Evolutionary conservation across 2,329 filamentous ascomycete species (phyloP), one percentile per base, ranked within the genome.

Genomic region (Colletotrichum sansevieriae): DNA sequence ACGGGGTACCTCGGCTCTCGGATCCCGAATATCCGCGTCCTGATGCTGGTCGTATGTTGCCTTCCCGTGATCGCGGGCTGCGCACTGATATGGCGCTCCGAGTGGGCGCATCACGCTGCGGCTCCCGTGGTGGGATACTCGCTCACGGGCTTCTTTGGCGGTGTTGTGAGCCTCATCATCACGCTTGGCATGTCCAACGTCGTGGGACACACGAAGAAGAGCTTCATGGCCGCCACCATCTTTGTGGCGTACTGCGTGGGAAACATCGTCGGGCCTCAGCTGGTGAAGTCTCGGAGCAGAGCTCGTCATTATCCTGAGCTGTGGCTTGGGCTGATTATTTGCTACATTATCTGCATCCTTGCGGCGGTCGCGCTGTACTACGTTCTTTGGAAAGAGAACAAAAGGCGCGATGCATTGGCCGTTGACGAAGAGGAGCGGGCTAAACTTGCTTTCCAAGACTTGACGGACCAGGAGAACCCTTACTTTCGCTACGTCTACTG

Each of bases 191-290:
- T 85, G 83, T 87, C 87, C 11, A 94, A 94, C 71, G 90, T 94
- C 0, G 91, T 91, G 0, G 92, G 92, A 0, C 87, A 91, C 25
- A 94, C 91, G 0, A 94, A 94, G 81, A 94, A 94, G 82, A 91
- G 89, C 71, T 90, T 91, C 73, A 93, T 92, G 84, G 90, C 91
- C 0, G 89, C 90, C 0, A 89, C 89, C 0, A 90, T 92, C 1
- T 94, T 94, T 71, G 90, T 92, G 0, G 91, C 90, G 0, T 94
- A 94, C 74, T 92, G 90, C 63, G 88, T 94, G 3, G 85, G 91
- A 1, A 94, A 94, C 73, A 94, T 94, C 58, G 88, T 94, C 25
- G 91, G 91, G 0, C 92, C 92, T 3, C 90, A 92, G 78, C 81
- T 94, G 44, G 86, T 94, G 46, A 87, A 87, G 73, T 89, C 85